Base-by-base conservation (phyloP, 495 filamentous ascomycete genomes). In the Aspergillus campestris region DNA sequence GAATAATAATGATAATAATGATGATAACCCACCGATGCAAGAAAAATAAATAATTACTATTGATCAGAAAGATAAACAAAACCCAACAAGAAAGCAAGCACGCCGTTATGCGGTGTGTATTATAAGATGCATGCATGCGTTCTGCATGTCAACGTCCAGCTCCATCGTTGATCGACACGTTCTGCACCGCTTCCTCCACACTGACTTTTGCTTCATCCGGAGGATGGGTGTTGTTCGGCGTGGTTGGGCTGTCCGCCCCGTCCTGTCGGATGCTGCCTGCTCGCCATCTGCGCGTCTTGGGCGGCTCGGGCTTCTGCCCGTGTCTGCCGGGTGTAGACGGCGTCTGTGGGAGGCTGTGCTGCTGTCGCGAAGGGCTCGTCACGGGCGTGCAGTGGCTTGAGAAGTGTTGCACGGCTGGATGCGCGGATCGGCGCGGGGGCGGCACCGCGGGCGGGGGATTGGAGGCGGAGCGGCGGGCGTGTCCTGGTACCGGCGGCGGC, bases 391-490 rank as follows among this genome's bases (percentile, higher is more conserved):
- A 45, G 50, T 57, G 14, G 56, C 28, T 69, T 59, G 51, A 59
- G 45, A 14, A 49, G 54, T 42, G 52, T 57, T 13, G 47, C 47
- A 18, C 43, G 30, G 24, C 35, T 27, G 34, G 65, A n/a, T 52
- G 42, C 9, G 47, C 42, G 10, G 64, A 67, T 30, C 67, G 65
- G 15, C 67, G 56, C 9, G 67, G 67, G 24, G 67, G 67, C 10
- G 67, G 67, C 10, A 70, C 51, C 10, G 65, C 67, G 1, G 67
- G 67, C 5, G 67, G 64, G 9, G 67, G 64, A 34, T 67, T 65
- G 15, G 67, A 70, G 14, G 53, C 64, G 7, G 67, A 66, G 42
- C 67, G 64, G 12, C 64, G 62, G 7, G 51, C 32, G 34, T 56
- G 55, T 8, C 14, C 40, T 15, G 60, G 48, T 8, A 57, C 36